Conservation (phyloP, 768 basidiomycete species). For the Suillus ampliporus region DNA sequence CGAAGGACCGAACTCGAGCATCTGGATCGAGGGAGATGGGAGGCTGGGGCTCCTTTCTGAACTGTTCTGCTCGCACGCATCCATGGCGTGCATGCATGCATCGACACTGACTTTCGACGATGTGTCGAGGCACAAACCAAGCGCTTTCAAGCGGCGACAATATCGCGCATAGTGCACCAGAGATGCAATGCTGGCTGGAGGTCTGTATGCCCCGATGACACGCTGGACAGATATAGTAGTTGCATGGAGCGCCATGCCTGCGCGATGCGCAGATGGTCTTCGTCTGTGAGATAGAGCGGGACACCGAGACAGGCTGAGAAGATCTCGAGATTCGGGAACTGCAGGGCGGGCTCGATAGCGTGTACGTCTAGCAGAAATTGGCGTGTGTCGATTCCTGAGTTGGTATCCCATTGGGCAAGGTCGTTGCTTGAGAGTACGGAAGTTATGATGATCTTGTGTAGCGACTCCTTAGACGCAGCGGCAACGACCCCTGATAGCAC, state of each 20-base stretch:
- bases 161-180: conserved; percentile 1
- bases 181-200: conserved; percentile 1
- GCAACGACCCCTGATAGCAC: not conserved
- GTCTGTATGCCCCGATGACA: not conserved
- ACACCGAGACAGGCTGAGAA: conserved; percentile 6
- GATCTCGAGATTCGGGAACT: conserved; percentile 1
- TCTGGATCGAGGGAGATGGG: not conserved
- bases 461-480: not conserved
- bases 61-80: not conserved
- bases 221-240: conserved; percentile 3
- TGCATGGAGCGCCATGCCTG: conserved; percentile 5
- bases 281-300: conserved; percentile 6
- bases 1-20: conserved; percentile 7
- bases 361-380: conserved; percentile 6
- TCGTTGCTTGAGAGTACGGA: not conserved
- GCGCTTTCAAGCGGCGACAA: conserved; percentile 1
- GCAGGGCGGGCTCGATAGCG: conserved; percentile 5
- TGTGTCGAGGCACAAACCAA: conserved; percentile 3
- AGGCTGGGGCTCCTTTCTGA: not conserved
- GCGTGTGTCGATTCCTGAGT: not conserved
- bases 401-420: not conserved
- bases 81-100: not conserved
- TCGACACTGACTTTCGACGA: conserved; percentile 3
- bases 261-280: conserved; percentile 3
- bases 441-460: conserved; percentile 2